Percentiles rank a stretch among this genome's conserved stretches.
phyloP scores from a whole-genome alignment of 208 protist species.

The Trypanosoma brucei region DNA sequence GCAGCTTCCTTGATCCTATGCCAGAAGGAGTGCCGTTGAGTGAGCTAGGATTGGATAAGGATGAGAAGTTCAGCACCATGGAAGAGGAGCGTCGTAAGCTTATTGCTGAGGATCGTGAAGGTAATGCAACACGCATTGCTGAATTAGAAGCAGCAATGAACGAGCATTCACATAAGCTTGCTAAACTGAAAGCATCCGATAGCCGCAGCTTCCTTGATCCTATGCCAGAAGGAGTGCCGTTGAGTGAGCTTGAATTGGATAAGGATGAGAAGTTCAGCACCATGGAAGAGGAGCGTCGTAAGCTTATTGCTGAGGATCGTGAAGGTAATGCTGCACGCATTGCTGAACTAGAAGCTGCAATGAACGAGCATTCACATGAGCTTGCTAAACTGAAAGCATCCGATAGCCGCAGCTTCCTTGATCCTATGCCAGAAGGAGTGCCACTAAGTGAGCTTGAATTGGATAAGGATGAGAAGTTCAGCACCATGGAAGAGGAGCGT shows the following conservation, averaged over 20 bases:
- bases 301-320: neutral
- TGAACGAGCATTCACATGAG: neutral
- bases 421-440: neutral
- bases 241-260: neutral
- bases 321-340: neutral
- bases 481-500: neutral
- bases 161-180: neutral
- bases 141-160: neutral
- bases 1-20: constrained; percentile 63
- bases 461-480: neutral
- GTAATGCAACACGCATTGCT: neutral
- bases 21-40: constrained; percentile 63
- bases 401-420: neutral
- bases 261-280: neutral
- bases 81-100: constrained; percentile 62
- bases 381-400: neutral
- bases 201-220: neutral
- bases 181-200: neutral
- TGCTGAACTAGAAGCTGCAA: neutral
- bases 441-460: neutral
- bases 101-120: constrained; percentile 7
- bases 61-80: constrained; percentile 67
- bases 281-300: neutral
- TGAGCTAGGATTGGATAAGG: constrained; percentile 66
- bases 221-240: neutral